Evolutionary conservation across 148 eudicot species (phyloP), one percentile per base, ranked within the genome.

Genomic region (Cornus controversa): DNA sequence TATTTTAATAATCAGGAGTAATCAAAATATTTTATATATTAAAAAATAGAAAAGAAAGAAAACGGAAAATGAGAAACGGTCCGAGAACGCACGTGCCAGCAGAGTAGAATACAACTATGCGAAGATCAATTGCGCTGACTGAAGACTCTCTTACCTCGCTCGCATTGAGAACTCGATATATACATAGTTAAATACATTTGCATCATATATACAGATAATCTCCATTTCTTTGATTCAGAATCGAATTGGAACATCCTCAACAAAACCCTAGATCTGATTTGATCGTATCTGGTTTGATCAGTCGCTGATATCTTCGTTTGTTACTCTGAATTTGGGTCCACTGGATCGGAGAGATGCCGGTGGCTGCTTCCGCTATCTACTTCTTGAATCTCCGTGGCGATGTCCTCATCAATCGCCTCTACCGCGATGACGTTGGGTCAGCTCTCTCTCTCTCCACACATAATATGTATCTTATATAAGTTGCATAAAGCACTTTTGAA

Each of bases 341-440:
- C 57, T 85, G 82, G 80, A 81, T 79, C 75, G 84, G 83, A 86
- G 82, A 86, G 76, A 95, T 95, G 97, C 97, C 97, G 79, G 92
- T 95, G 87, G 91, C 97, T 77, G 99, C 97, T 81, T 95, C 99
- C 67, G 99, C 99, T 29, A 86, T 95, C 36, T 95, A 95, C 83
- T 95, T 95, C 72, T 72, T 95, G 79, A 95, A 95, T 84, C 97
- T 95, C 76, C 99, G 99, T 37, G 99, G 99, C 76, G 99, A 96
- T 90, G 99, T 96, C 66, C 99, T 96, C 81, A 96, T 96, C 85
- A 96, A 96, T 85, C 99, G 99, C 75, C 98, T 93, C 79, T 96
- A 96, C 67, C 96, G 98, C 70, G 99, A 96, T 62, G 99, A 96
- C 71, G 99, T 93, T 74, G 99, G 99, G 99, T 96, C 1, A 37